These are phyloP conservation scores for Melampsora americana DNA, from an alignment of 1,284 basidiomycete genomes.

Conservation along the genomic window DNA sequence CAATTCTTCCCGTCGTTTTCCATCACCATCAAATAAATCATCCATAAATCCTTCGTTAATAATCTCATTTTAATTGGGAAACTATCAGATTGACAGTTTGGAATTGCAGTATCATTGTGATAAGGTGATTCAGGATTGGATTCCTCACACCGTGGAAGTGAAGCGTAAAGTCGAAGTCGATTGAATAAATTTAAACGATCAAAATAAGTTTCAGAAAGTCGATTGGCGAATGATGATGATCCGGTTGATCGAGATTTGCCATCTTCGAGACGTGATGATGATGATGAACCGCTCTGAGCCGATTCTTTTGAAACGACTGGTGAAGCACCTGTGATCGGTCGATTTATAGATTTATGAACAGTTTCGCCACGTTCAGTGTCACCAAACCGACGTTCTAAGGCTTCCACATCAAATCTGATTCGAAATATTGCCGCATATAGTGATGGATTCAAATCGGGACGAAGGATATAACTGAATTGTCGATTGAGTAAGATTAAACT, in stretches of 20 bases:
- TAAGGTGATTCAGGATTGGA: slow-evolving; percentile 3
- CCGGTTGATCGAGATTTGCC: neutral
- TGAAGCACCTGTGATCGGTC: neutral
- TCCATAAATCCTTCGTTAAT: slow-evolving; percentile 18
- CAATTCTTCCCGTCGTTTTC: slow-evolving; percentile 36
- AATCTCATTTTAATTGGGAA: neutral
- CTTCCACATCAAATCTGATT: slow-evolving; percentile 50
- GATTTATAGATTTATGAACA: neutral
- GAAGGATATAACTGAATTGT: slow-evolving; percentile 48
- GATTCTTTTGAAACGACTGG: neutral
- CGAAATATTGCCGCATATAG: slow-evolving; percentile 51
- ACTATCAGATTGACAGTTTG: neutral
- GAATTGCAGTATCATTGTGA: neutral
- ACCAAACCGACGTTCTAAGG: slow-evolving; percentile 49
- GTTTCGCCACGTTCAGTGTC: neutral
- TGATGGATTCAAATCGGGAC: slow-evolving; percentile 47
- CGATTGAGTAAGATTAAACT: slow-evolving; percentile 48
- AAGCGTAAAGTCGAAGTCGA: slow-evolving; percentile 46
- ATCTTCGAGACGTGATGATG: neutral
- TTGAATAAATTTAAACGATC: slow-evolving; percentile 49
- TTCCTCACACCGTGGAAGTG: slow-evolving; percentile 27
- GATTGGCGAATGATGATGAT: slow-evolving; percentile 18
- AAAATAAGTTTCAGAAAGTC: slow-evolving; percentile 48
- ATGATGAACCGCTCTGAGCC: neutral
- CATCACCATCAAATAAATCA: slow-evolving; percentile 33